Evolutionary conservation across 2,329 filamentous ascomycete species (phyloP), one percentile per base, ranked within the genome.

Genomic region (Tolypocladium ophioglossoides): DNA sequence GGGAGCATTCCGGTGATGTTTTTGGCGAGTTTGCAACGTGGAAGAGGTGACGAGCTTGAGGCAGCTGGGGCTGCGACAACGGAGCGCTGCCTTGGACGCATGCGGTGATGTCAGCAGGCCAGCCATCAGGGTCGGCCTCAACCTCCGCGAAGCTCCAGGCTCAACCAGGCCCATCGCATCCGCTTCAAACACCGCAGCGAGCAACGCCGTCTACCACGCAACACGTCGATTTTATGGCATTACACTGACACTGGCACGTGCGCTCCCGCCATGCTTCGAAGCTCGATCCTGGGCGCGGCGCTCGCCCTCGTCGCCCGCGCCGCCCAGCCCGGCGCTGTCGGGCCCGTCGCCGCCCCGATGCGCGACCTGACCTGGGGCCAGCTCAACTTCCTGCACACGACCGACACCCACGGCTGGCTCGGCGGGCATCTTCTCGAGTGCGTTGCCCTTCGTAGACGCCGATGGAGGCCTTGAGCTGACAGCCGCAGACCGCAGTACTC

Each of bases 301-400:
- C 56, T 76, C 54, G 66, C 70, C 53, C 39, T 57, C 40, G 66
- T 69, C 53, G 72, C 68, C 35, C 66, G 71, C 50, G 76, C 74
- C 22, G 78, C 84, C 56, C 94, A 99, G 70, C 92, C 92, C 11
- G 84, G 82, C 54, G 89, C 92, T 52, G 85, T 85, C n/a, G 72
- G 80, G 41, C 89, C 94, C 9, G 79, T 92, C 56, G 79, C 83
- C 55, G 90, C 87, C 54, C 91, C 91, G 48, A 82, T 97, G 71
- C 85, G 92, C 64, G 80, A 90, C 61, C 78, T 99, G 53, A 80
- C 84, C 63, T 96, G 91, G 89, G 91, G 88, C n/a, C 86, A 96
- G 68, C 79, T 97, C 65, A 97, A 97, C 76, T 95, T 96, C 69
- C 73, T 99, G n/a, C 91, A 95, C 66, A 97, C 94, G 0, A 97